A percentile compares a stretch with the other conserved stretches of the same genome.
Conservation (phyloP, 2,329 filamentous ascomycete genomes). For the Plectosphaerella sp. region DNA sequence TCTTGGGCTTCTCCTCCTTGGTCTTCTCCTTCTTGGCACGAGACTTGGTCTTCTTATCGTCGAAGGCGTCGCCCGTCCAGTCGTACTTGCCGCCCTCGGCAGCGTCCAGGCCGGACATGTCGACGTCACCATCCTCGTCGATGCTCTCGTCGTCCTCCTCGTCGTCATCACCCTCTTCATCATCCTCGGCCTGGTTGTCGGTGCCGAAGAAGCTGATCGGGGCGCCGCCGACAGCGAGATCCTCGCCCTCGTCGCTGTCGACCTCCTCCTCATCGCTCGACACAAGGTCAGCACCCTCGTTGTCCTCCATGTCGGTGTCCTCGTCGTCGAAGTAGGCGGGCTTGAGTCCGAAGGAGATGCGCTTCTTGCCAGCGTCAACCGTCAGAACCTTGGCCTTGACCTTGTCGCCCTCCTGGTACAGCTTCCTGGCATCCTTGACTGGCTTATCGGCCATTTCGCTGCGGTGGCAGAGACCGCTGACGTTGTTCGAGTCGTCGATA, state of each 20-base stretch:
- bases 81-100: slow-evolving; percentile 70
- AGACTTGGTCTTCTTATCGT: slow-evolving; percentile 30
- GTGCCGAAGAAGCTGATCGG: slow-evolving; percentile 39
- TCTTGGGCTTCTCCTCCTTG: slow-evolving; percentile 73
- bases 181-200: slow-evolving; percentile 28
- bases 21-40: slow-evolving; percentile 36
- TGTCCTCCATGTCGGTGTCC: slow-evolving; percentile 43
- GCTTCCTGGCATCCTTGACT: slow-evolving; percentile 78
- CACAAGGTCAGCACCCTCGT: slow-evolving; percentile 38
- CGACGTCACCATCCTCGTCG: slow-evolving; percentile 35
- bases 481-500: slow-evolving; percentile 78
- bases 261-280: slow-evolving; percentile 42
- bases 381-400: slow-evolving; percentile 89
- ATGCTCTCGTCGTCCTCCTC: slow-evolving; percentile 33
- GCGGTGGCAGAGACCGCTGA: slow-evolving; percentile 90
- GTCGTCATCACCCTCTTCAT: slow-evolving; percentile 29
- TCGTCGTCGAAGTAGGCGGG: slow-evolving; percentile 78
- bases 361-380: slow-evolving; percentile 68
- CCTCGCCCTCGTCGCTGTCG: slow-evolving; percentile 38
- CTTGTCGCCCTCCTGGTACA: slow-evolving; percentile 86
- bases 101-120: slow-evolving; percentile 40
- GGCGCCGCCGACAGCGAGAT: slow-evolving; percentile 40
- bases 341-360: slow-evolving; percentile 87
- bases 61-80: slow-evolving; percentile 72
- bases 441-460: slow-evolving; percentile 84